Conservation (phyloP, 306 rosid genomes). For the Myrica gale region DNA sequence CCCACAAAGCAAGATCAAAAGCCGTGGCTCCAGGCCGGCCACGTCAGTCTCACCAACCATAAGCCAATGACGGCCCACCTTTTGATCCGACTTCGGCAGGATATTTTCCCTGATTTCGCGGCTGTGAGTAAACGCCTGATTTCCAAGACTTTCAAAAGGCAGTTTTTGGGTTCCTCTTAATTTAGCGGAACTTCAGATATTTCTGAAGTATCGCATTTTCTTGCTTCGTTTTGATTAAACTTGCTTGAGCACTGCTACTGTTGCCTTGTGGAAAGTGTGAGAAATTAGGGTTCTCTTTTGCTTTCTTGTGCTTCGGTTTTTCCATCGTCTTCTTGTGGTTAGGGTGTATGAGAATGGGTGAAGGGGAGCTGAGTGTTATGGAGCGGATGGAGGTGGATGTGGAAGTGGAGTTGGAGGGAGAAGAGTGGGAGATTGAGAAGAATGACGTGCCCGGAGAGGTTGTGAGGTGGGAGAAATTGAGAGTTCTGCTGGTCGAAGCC, state of each 20-base stretch:
- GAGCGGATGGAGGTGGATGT: conserved; percentile 14
- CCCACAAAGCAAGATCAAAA: conserved; percentile 24
- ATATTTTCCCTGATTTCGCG: conserved; percentile 41
- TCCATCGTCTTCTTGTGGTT: conserved; percentile 7
- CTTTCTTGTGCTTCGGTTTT: conserved; percentile 8
- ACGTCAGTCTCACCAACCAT: conserved; percentile 29
- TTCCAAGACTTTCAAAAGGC: background rate
- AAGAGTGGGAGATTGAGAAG: conserved; percentile 4
- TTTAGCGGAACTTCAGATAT: conserved; percentile 32
- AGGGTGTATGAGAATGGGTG: conserved; percentile 44
- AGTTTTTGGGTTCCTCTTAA: conserved; percentile 34
- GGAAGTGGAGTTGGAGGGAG: background rate
- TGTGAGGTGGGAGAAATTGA: conserved; percentile 38
- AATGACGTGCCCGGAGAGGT: conserved; percentile 20
- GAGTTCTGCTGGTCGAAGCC: conserved; percentile 66
- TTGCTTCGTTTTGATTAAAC: background rate
- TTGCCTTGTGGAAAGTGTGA: conserved; percentile 1
- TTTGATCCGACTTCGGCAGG: conserved; percentile 37
- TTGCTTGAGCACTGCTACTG: background rate
- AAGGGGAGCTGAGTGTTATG: conserved; percentile 24
- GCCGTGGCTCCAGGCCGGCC: conserved; percentile 31
- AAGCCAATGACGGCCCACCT: conserved; percentile 38
- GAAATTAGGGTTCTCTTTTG: conserved; percentile 22
- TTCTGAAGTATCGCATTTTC: background rate
- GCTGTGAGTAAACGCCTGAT: conserved; percentile 30